A percentile compares a stretch with the other conserved stretches of the same genome.
Evolutionary conservation across 352 stramenopile species (phyloP).

Genomic region (Thraustotheca clavata): DNA sequence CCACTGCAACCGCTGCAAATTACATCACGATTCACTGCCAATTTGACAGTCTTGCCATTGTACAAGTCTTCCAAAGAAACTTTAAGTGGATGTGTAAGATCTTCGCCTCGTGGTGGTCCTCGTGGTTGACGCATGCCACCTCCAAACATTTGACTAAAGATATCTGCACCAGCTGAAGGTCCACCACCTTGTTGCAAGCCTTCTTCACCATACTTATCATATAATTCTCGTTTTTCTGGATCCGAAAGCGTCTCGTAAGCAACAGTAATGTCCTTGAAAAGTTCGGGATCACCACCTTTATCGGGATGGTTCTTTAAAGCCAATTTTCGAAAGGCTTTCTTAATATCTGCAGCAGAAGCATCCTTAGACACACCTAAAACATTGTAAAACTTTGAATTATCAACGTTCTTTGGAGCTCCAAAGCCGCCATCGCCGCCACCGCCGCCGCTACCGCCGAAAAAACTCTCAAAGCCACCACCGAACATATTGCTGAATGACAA

Average conservation of each 20-base stretch:
- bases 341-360: constrained; percentile 75
- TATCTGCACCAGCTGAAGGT: constrained; percentile 61
- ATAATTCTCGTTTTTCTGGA: constrained; percentile 80
- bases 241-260: constrained; percentile 97
- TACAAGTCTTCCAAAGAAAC: constrained; percentile 98
- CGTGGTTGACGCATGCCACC: constrained; percentile 46
- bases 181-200: constrained; percentile 89
- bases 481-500: too few relatives aligned
- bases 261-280: constrained; percentile 92
- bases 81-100: constrained; percentile 92
- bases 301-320: constrained; percentile 96
- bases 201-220: constrained; percentile 96
- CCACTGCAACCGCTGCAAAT: constrained; percentile 83
- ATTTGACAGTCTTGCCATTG: constrained; percentile 98
- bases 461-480: constrained; percentile 77
- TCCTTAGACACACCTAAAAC: constrained; percentile 79
- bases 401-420: constrained; percentile 47
- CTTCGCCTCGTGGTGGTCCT: constrained; percentile 93
- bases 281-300: constrained; percentile 96
- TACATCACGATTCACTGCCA: constrained; percentile 95
- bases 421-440: constrained; percentile 60
- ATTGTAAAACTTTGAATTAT: constrained; percentile 88
- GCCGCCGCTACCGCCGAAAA: constrained; percentile 41
- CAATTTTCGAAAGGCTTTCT: constrained; percentile 87
- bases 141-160: constrained; percentile 98